phyloP scores from a whole-genome alignment of 805 yeast genomes.

The Metschnikowia similis region DNA sequence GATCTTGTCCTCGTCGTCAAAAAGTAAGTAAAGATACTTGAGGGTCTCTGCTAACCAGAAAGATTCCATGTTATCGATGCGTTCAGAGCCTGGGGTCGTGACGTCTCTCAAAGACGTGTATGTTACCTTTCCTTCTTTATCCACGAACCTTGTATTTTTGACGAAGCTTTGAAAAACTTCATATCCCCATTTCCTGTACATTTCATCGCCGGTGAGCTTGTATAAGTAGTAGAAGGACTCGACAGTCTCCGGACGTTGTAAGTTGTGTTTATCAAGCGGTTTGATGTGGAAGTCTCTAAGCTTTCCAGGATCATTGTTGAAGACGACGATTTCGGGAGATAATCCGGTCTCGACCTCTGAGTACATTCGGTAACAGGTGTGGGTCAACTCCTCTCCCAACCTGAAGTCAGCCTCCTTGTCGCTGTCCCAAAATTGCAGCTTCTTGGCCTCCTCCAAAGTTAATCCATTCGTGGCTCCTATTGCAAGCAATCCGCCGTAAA shows the following conservation, averaged over 20 bases:
- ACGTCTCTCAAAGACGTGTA: conserved; percentile 70
- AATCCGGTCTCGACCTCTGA: conserved; percentile 69
- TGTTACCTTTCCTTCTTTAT: conserved; percentile 39
- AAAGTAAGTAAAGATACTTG: conserved; percentile 54
- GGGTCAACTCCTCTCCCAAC: conserved; percentile 69
- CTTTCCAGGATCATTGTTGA: conserved; percentile 51
- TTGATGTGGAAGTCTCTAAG: conserved; percentile 63
- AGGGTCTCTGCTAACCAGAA: conserved; percentile 94
- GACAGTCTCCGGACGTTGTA: conserved; percentile 92
- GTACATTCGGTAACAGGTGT: conserved; percentile 84
- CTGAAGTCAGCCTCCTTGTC: conserved; percentile 58
- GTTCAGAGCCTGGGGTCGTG: conserved; percentile 47
- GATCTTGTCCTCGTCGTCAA: conserved; percentile 56
- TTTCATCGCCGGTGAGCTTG: conserved; percentile 73
- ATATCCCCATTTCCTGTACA: conserved; percentile 87
- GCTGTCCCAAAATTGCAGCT: conserved; percentile 52
- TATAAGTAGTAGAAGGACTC: conserved; percentile 80
- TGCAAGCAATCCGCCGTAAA: conserved; percentile 84
- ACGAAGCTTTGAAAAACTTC: conserved; percentile 72
- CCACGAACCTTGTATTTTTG: conserved; percentile 49
- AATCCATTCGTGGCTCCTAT: conserved; percentile 84
- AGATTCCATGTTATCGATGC: conserved; percentile 76
- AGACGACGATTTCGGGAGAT: conserved; percentile 84
- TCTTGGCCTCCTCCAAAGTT: conserved; percentile 51
- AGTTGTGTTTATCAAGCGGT: conserved; percentile 70